These are phyloP conservation scores for Hypoxylon crocopeplum DNA, from an alignment of 495 filamentous ascomycete genomes.

Conservation along the genomic window DNA sequence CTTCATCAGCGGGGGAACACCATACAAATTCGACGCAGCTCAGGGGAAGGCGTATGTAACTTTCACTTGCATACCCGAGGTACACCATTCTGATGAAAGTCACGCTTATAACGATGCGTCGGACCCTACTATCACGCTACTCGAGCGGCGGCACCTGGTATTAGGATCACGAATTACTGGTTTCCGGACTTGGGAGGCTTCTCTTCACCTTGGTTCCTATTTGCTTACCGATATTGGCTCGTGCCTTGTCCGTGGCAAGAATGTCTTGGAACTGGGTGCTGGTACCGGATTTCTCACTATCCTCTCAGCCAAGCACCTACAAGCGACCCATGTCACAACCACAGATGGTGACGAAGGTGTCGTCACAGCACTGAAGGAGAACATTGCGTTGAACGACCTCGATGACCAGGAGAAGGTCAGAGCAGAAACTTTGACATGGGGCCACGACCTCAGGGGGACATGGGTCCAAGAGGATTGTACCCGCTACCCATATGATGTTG, in stretches of 20 bases:
- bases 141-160: slow-evolving; percentile 73
- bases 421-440: slow-evolving; percentile 59
- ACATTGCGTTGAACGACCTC: slow-evolving; percentile 64
- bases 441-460: slow-evolving; percentile 40
- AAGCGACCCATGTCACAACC: slow-evolving; percentile 63
- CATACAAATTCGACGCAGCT: slow-evolving; percentile 59
- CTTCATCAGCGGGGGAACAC: slow-evolving; percentile 60
- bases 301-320: slow-evolving; percentile 70
- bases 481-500: slow-evolving; percentile 38
- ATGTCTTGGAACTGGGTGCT: slow-evolving; percentile 77
- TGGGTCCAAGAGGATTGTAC: slow-evolving; percentile 38
- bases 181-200: slow-evolving; percentile 84
- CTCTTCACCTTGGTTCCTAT: slow-evolving; percentile 74
- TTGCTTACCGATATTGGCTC: slow-evolving; percentile 45
- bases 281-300: slow-evolving; percentile 82
- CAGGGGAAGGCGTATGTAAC: slow-evolving; percentile 73
- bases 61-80: slow-evolving; percentile 58
- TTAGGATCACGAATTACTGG: slow-evolving; percentile 77
- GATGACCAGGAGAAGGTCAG: slow-evolving; percentile 46
- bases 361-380: slow-evolving; percentile 64
- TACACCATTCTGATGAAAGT: not conserved
- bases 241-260: slow-evolving; percentile 58
- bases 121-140: slow-evolving; percentile 53
- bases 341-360: slow-evolving; percentile 77
- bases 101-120: slow-evolving; percentile 10